A percentile compares a stretch with the other conserved stretches of the same genome.
Evolutionary conservation across 2,329 filamentous ascomycete genomes (phyloP).

Genomic region (Allantophomopsis cytisporea): DNA sequence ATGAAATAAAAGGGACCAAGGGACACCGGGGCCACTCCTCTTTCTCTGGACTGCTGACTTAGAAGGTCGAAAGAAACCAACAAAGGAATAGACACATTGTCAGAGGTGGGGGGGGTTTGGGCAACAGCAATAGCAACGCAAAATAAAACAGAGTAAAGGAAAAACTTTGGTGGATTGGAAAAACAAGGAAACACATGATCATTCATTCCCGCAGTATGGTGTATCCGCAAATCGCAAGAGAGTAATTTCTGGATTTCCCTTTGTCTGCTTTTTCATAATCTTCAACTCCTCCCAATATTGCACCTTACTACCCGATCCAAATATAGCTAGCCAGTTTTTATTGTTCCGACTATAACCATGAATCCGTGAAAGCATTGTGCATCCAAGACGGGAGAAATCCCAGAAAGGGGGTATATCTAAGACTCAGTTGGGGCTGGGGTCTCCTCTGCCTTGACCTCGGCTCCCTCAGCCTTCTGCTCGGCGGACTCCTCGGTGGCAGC

Average conservation of each 20-base stretch:
- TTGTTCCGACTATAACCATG: too few relatives aligned
- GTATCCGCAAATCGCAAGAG: constrained; percentile 19
- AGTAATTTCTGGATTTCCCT: too few relatives aligned
- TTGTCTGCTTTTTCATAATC: constrained; percentile 13
- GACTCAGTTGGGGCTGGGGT: constrained; percentile 33
- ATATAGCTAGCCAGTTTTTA: too few relatives aligned
- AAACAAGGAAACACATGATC: constrained; percentile 21
- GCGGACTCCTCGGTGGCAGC: constrained; percentile 38
- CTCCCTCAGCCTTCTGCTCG: constrained; percentile 15
- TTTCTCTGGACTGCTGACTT: too few relatives aligned
- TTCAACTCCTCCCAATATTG: constrained; percentile 22
- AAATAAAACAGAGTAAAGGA: too few relatives aligned
- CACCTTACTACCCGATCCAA: constrained; percentile 16
- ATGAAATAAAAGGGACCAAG: too few relatives aligned
- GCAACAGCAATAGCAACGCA: too few relatives aligned
- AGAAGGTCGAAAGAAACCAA: too few relatives aligned
- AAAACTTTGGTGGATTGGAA: constrained; percentile 2
- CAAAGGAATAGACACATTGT: too few relatives aligned
- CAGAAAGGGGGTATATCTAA: constrained; percentile 25
- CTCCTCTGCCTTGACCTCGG: constrained; percentile 5
- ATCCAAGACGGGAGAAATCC: constrained; percentile 9
- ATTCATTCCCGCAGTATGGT: constrained; percentile 21
- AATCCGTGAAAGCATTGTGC: constrained; percentile 4
- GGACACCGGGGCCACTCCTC: too few relatives aligned
- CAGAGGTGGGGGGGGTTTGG: too few relatives aligned